A percentile compares a stretch with the other conserved stretches of the same genome.
These are phyloP conservation scores for Neurospora sp. DNA, from an alignment of 2,329 filamentous ascomycete species.

Conservation along the genomic window DNA sequence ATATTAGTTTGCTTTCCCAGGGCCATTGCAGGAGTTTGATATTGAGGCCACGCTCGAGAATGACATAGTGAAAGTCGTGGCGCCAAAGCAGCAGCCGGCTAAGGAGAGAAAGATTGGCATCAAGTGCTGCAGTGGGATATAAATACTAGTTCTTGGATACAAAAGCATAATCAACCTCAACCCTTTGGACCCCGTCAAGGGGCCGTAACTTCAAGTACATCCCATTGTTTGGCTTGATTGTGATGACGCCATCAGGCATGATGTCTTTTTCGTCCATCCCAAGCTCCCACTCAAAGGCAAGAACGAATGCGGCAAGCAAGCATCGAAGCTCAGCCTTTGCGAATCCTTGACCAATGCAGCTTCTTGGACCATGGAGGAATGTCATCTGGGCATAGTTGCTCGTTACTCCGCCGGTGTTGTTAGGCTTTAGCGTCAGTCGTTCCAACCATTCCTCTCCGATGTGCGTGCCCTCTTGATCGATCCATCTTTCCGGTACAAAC, in stretches of 20 bases:
- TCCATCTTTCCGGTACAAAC: constrained; percentile 64
- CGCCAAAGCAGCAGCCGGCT: constrained; percentile 7
- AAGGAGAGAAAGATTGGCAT: constrained; percentile 8
- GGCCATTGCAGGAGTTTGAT: constrained; percentile 10
- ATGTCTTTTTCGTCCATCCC: constrained; percentile 51
- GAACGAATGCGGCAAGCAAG: constrained; percentile 57
- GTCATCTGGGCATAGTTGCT: constrained; percentile 61
- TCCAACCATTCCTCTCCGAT: constrained; percentile 20
- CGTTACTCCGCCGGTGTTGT: constrained; percentile 52
- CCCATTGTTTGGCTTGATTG: constrained; percentile 56
- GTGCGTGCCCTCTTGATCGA: constrained; percentile 23
- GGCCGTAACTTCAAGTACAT: constrained; percentile 41
- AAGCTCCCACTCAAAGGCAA: constrained; percentile 46
- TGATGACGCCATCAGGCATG: constrained; percentile 53
- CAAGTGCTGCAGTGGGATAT: constrained; percentile 20
- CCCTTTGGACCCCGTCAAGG: constrained; percentile 6
- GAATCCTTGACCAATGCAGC: constrained; percentile 63
- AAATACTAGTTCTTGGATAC: neutral
- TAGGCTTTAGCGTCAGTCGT: constrained; percentile 16
- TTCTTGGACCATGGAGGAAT: constrained; percentile 60
- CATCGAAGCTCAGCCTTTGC: constrained; percentile 66
- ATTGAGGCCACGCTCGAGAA: constrained; percentile 10
- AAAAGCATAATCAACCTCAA: neutral
- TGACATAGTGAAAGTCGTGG: constrained; percentile 10
- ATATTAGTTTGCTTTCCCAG: constrained; percentile 8